Conservation (phyloP, 2,329 filamentous ascomycete genomes). For the Colletotrichum sp. region DNA sequence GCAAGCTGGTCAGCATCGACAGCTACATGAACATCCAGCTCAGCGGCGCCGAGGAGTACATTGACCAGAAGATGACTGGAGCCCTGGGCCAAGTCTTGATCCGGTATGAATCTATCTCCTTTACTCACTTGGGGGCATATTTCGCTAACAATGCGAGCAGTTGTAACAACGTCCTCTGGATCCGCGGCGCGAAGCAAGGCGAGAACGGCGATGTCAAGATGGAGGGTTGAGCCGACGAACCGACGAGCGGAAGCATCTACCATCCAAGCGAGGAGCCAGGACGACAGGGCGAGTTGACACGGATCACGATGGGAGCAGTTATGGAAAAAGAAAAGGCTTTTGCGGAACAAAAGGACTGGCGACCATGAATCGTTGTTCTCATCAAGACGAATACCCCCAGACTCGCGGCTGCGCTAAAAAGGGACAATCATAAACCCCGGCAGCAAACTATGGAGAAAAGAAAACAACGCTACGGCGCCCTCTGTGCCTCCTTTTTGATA, state of each 20-base stretch:
- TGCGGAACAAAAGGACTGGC: not conserved
- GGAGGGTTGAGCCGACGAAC: constrained; percentile 46
- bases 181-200: constrained; percentile 63
- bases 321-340: not conserved
- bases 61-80: constrained; percentile 85
- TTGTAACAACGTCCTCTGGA: constrained; percentile 98
- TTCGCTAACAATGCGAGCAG: constrained; percentile 42
- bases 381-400: not conserved
- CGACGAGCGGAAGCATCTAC: constrained; percentile 3
- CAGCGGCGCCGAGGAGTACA: constrained; percentile 87
- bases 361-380: constrained; percentile 2
- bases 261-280: not conserved
- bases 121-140: not conserved
- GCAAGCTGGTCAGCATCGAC: constrained; percentile 89
- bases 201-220: constrained; percentile 62
- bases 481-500: not conserved
- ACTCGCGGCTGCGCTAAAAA: not conserved
- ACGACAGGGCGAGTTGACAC: not conserved
- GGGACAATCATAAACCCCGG: not conserved
- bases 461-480: constrained; percentile 1
- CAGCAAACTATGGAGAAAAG: constrained; percentile 8
- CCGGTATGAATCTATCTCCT: constrained; percentile 56
- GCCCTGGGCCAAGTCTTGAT: constrained; percentile 91
- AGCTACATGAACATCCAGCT: constrained; percentile 99
- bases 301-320: constrained; percentile 5